Evolutionary conservation across 2,329 filamentous ascomycete species (phyloP).

Genomic region (Truncatella angustata): DNA sequence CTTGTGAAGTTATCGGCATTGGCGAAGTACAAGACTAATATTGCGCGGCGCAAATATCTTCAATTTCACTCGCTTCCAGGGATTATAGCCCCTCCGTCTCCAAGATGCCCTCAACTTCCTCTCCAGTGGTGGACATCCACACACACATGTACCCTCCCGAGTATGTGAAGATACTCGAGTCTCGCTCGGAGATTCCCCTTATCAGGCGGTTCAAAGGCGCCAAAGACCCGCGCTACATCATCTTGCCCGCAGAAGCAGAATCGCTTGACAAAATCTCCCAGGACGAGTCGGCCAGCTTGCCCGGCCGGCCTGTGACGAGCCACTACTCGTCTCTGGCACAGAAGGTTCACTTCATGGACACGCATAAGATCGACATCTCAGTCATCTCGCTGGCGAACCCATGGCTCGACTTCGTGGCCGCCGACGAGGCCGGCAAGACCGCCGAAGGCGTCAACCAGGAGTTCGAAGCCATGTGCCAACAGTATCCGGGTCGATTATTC

Average conservation of each 20-base stretch:
- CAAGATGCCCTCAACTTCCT: conserved; percentile 33
- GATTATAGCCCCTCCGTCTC: background rate
- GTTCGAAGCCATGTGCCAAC: conserved; percentile 68
- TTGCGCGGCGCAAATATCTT: background rate
- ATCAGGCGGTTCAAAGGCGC: conserved; percentile 62
- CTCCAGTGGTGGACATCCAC: conserved; percentile 62
- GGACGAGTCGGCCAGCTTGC: conserved; percentile 50
- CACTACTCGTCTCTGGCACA: conserved; percentile 79
- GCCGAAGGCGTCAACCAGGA: conserved; percentile 74
- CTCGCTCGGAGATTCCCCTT: conserved; percentile 64
- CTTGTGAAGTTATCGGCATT: too few relatives aligned
- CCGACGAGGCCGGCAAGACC: conserved; percentile 58
- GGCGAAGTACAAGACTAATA: too few relatives aligned
- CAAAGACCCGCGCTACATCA: conserved; percentile 62
- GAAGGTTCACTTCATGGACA: conserved; percentile 86
- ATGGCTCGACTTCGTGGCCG: conserved; percentile 81
- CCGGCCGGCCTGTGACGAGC: conserved; percentile 77
- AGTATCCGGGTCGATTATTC: conserved; percentile 67
- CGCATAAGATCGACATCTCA: conserved; percentile 76
- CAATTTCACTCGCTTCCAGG: background rate
- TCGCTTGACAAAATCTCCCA: conserved; percentile 45
- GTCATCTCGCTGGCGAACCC: conserved; percentile 90
- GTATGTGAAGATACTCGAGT: conserved; percentile 60
- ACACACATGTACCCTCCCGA: conserved; percentile 68
- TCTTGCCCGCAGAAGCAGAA: conserved; percentile 52